These are phyloP conservation scores for Tylopilus plumbeoviolaceoides DNA, from an alignment of 768 basidiomycete genomes.

Conservation along the genomic window DNA sequence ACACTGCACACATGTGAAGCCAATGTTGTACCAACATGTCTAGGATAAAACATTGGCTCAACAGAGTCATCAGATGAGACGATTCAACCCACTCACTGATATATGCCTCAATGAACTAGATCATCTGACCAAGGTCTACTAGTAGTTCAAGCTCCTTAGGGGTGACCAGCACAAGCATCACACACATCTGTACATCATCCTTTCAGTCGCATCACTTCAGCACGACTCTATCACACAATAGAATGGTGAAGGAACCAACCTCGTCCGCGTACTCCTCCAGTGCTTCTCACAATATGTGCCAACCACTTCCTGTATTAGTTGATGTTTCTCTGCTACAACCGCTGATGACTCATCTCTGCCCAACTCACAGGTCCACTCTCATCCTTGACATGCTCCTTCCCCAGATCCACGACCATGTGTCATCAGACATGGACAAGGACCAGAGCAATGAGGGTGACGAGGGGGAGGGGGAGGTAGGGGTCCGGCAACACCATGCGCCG, in stretches of 20 bases:
- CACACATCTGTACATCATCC: conserved; percentile 82
- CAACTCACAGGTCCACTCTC: conserved; percentile 22
- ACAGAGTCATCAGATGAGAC: not conserved
- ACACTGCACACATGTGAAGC: conserved; percentile 64
- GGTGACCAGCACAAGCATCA: conserved; percentile 63
- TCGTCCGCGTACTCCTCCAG: conserved; percentile 62
- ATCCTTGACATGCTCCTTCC: conserved; percentile 26
- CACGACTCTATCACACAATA: not conserved
- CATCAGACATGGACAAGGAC: conserved; percentile 58
- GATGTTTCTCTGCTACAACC: conserved; percentile 46
- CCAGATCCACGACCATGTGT: conserved; percentile 33
- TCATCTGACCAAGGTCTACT: conserved; percentile 36
- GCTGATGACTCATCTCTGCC: conserved; percentile 24
- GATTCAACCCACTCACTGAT: conserved; percentile 47
- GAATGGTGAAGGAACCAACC: conserved; percentile 32
- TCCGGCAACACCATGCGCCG: too few species aligned
- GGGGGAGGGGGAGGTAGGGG: conserved; percentile 13
- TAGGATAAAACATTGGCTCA: conserved; percentile 22
- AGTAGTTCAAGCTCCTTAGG: conserved; percentile 54
- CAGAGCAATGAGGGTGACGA: conserved; percentile 35
- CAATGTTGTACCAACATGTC: conserved; percentile 62
- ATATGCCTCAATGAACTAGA: conserved; percentile 65
- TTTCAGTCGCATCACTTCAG: conserved; percentile 24
- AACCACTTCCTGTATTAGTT: conserved; percentile 50
- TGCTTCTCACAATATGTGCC: conserved; percentile 50